phyloP scores from a whole-genome alignment of 2,329 filamentous ascomycete genomes.

The Piedraia hortae region DNA sequence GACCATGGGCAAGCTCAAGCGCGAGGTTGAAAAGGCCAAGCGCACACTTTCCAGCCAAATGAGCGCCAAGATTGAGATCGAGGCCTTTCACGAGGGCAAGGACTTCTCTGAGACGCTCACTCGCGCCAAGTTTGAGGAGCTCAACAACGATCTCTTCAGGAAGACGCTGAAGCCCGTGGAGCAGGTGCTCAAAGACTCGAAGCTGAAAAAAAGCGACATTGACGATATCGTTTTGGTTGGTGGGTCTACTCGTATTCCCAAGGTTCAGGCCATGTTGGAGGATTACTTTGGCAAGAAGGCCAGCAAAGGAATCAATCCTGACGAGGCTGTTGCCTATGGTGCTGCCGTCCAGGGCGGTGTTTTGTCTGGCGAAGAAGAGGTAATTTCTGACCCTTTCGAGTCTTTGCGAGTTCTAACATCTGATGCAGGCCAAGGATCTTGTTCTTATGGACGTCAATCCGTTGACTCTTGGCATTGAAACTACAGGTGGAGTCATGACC shows the following conservation, averaged over 20 bases:
- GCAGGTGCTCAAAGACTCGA: slow-evolving; percentile 94
- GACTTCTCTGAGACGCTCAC: slow-evolving; percentile 97
- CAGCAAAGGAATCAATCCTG: slow-evolving; percentile 97
- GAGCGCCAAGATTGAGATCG: slow-evolving; percentile 41
- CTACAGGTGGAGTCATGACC: slow-evolving; percentile 90
- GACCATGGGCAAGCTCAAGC: slow-evolving; percentile 98
- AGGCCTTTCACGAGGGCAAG: slow-evolving; percentile 85
- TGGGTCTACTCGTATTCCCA: slow-evolving; percentile 97
- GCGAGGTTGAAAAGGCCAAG: slow-evolving; percentile 98
- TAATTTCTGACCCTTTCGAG: slow-evolving; percentile 1
- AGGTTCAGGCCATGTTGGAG: slow-evolving; percentile 82
- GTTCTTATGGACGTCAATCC: slow-evolving; percentile 89
- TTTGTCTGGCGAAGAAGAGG: slow-evolving; percentile 54
- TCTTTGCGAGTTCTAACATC: background rate
- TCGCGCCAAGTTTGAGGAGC: slow-evolving; percentile 96
- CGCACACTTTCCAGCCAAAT: slow-evolving; percentile 39
- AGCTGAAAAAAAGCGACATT: slow-evolving; percentile 84
- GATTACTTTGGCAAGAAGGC: slow-evolving; percentile 97
- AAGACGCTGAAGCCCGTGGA: slow-evolving; percentile 97
- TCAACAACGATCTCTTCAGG: slow-evolving; percentile 98
- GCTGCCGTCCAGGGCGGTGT: slow-evolving; percentile 94
- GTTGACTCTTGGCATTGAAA: slow-evolving; percentile 93
- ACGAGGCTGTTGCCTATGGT: slow-evolving; percentile 95
- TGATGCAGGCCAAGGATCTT: slow-evolving; percentile 55
- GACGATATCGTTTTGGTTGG: slow-evolving; percentile 94